These are phyloP conservation scores for Yamadazyma scolyti DNA, from an alignment of 805 yeast species.

Conservation along the genomic window DNA sequence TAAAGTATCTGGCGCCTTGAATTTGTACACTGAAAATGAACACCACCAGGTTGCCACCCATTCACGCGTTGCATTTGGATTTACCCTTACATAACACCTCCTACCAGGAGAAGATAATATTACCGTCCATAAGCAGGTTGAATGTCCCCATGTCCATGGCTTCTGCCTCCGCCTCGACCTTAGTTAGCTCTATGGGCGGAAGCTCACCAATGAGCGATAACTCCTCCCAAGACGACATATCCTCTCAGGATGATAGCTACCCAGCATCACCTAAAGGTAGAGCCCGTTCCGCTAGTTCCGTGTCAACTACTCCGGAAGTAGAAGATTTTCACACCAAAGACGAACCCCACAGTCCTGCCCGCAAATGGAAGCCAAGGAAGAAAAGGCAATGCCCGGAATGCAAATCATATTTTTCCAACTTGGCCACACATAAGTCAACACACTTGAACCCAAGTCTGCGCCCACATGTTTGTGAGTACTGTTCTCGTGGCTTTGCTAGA, in stretches of 20 bases:
- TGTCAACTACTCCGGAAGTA: too few relatives aligned
- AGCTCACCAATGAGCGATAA: too few relatives aligned
- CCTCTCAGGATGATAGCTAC: too few relatives aligned
- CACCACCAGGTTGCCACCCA: conserved; percentile 26
- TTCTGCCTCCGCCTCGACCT: too few relatives aligned
- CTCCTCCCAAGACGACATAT: too few relatives aligned
- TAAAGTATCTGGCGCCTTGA: too few relatives aligned
- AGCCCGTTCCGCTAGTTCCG: too few relatives aligned
- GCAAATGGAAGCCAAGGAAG: conserved; percentile 46
- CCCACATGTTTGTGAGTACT: conserved; percentile 74
- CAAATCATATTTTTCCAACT: conserved; percentile 63
- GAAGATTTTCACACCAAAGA: too few relatives aligned
- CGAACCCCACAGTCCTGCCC: neutral
- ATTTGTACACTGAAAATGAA: too few relatives aligned
- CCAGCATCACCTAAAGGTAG: too few relatives aligned
- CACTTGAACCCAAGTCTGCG: conserved; percentile 69
- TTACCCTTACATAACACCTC: conserved; percentile 11
- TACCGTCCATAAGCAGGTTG: conserved; percentile 6
- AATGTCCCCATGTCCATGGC: too few relatives aligned
- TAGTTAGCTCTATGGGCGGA: too few relatives aligned
- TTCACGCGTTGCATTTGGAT: conserved; percentile 32
- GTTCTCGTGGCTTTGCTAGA: conserved; percentile 83
- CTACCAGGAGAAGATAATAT: conserved; percentile 1
- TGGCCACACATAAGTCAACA: conserved; percentile 80
- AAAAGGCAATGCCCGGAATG: conserved; percentile 75